Base-by-base conservation (phyloP, 2,329 filamentous ascomycete species). In the Cladophialophora yegresii region DNA sequence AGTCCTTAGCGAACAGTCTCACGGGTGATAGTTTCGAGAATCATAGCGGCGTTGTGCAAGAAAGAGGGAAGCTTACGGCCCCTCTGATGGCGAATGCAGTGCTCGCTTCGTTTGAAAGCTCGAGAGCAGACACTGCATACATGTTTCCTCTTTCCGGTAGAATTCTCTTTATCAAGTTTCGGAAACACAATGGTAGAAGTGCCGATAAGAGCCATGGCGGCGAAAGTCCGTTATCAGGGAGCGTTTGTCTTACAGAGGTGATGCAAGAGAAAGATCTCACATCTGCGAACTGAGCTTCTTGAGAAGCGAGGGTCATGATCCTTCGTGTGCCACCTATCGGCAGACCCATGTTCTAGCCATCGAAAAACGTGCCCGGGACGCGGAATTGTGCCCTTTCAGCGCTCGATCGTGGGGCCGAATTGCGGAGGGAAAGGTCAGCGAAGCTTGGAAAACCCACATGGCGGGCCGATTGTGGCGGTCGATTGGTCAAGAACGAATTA, bases 31-130 rank as follows among this genome's bases (percentile, higher is more conserved):
- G 16, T 8, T 8, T 43, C 16, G n/a, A 43, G 36, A 43, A 43
- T 43, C 6, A 43, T n/a, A 6, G 36, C 10, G 12, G 22, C 5
- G 45, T 55, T 49, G 6, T 51, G 32, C 13, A 54, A 22, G 49
- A 50, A 50, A 23, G 22, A 13, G 10, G 23, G 33, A 22, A 49
- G 67, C 71, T 61, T 70, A 72, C 71, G 75, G 10, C 73, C 73
- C 45, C 75, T 67, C 63, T 76, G 73, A 64, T 76, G 75, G 30
- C 75, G 70, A 58, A 73, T 70, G 55, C 74, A 75, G 66, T 76
- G 75, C 64, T 76, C 75, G 32, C 70, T 73, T 43, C 75, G 69
- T 61, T 76, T 76, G 69, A 76, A 76, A 16, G 70, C 65, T 54
- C 71, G 70, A 32, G 69, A 68, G 65, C 75, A 76, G 57, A 72